Evolutionary conservation across 192 early-diverging fungal species (phyloP), one percentile per base, ranked within the genome.

Genomic region (Coemansia sp.): DNA sequence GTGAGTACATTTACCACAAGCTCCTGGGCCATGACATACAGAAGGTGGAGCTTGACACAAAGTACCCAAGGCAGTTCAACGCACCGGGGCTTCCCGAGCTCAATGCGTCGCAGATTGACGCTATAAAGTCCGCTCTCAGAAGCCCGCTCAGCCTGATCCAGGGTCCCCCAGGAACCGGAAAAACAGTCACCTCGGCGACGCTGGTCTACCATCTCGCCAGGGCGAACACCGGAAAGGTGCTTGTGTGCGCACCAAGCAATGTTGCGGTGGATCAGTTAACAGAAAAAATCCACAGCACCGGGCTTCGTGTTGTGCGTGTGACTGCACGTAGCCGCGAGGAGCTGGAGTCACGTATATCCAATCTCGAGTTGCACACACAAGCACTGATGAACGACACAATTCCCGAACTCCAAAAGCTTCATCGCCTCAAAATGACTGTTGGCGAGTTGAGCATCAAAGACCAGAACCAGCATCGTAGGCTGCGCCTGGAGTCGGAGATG

Each of bases 211-310:
- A 99, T 69, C 78, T 99, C 14, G 92, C 93, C 41, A 91, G 91
- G 70, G 89, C 92, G 83, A 93, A 91, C 73, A 78, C 83, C 59
- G 91, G 90, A 13, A 94, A 96, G 81, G 89, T 99, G n/a, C 81
- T 99, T 48, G 97, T 99, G 0, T 96, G 93, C 68, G 97, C 97
- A 0, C 95, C 97, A n/a, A 93, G 91, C 73, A 99, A 99, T 73
- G 96, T 99, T 6, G 97, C 97, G 33, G 97, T 99, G 1, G 96
- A 99, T 80, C 97, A 99, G 74, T 75, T 99, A 63, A 93, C 97
- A 0, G 94, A 95, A 66, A 97, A 97, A 75, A 95, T 99, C 59
- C 93, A 98, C 73, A 85, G 84, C 25, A 98, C 96, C 1, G 93
- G 95, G 1, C 83, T 99, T 29, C 94, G 95, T 50, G 94, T 96